Evolutionary conservation across 2,329 filamentous ascomycete species (phyloP).

Genomic region (Alternaria burnsii): DNA sequence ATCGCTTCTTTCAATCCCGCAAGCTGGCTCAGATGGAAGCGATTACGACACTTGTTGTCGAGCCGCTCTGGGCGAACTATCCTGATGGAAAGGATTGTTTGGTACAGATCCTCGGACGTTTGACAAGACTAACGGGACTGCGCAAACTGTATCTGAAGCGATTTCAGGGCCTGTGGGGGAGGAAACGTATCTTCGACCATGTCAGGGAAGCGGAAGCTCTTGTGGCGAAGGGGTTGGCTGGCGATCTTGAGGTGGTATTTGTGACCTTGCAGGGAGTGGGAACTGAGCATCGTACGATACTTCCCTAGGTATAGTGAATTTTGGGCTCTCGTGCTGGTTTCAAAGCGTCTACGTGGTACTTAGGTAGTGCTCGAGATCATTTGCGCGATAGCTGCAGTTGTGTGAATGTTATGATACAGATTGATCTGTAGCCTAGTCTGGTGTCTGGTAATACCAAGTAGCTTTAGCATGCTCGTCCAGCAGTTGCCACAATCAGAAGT

Average conservation of each 20-base stretch:
- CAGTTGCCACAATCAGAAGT: background rate
- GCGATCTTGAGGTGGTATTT: too few relatives aligned
- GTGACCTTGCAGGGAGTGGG: too few relatives aligned
- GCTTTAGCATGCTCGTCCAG: background rate
- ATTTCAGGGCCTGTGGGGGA: background rate
- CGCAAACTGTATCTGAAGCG: background rate
- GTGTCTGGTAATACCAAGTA: background rate
- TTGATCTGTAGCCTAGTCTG: background rate
- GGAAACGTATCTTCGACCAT: background rate
- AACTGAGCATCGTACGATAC: too few relatives aligned
- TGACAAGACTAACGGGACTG: background rate
- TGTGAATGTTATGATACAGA: background rate
- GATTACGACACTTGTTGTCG: background rate
- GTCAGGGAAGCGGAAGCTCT: background rate
- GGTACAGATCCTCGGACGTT: background rate
- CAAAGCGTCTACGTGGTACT: background rate
- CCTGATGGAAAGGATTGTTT: background rate
- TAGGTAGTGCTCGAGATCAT: background rate
- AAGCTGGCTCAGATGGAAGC: background rate
- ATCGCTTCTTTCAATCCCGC: background rate
- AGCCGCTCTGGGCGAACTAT: too few relatives aligned
- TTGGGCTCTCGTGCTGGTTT: background rate
- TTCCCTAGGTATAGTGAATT: too few relatives aligned
- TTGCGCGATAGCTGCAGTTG: background rate
- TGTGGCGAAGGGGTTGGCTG: too few relatives aligned